Evolutionary conservation across 768 basidiomycete species (phyloP).

Genomic region (Tricholoma furcatifolium): DNA sequence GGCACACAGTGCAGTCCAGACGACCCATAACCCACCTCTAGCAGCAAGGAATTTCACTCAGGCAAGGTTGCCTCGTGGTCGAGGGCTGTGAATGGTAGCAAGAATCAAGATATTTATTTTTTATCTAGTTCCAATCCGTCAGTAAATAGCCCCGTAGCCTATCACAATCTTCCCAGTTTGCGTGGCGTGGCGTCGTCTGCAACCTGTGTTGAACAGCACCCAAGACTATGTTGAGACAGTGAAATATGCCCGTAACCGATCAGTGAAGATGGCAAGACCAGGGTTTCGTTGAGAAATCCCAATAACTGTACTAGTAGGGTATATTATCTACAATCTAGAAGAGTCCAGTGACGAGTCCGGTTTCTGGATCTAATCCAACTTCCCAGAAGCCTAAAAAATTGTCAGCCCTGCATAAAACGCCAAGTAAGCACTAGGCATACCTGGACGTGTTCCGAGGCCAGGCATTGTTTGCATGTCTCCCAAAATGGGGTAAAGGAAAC

Average conservation of each 20-base stretch:
- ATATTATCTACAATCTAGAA: slow-evolving; percentile 49
- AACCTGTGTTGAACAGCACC: slow-evolving; percentile 19
- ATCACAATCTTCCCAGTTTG: slow-evolving; percentile 1
- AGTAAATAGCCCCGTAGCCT: not conserved
- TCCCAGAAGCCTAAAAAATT: slow-evolving; percentile 78
- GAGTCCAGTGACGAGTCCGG: slow-evolving; percentile 81
- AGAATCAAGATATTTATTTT: not conserved
- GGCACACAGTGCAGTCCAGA: not conserved
- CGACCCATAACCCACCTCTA: not conserved
- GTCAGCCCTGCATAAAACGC: slow-evolving; percentile 8
- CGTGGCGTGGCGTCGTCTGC: slow-evolving; percentile 8
- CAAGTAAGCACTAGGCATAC: slow-evolving; percentile 30
- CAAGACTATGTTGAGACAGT: slow-evolving; percentile 10
- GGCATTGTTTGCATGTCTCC: slow-evolving; percentile 99
- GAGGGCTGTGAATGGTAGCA: slow-evolving; percentile 1
- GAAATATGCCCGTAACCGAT: slow-evolving; percentile 7
- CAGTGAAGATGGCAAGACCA: slow-evolving; percentile 13
- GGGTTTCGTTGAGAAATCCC: slow-evolving; percentile 23
- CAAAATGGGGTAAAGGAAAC: slow-evolving; percentile 93
- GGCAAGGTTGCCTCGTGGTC: slow-evolving; percentile 22
- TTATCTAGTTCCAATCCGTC: not conserved
- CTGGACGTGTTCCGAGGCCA: slow-evolving; percentile 89
- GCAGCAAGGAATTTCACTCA: not conserved
- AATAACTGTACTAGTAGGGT: not conserved
- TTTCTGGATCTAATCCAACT: slow-evolving; percentile 76